These are phyloP conservation scores for Phytophthora pluvialis DNA, from an alignment of 352 stramenopile genomes.

Conservation along the genomic window DNA sequence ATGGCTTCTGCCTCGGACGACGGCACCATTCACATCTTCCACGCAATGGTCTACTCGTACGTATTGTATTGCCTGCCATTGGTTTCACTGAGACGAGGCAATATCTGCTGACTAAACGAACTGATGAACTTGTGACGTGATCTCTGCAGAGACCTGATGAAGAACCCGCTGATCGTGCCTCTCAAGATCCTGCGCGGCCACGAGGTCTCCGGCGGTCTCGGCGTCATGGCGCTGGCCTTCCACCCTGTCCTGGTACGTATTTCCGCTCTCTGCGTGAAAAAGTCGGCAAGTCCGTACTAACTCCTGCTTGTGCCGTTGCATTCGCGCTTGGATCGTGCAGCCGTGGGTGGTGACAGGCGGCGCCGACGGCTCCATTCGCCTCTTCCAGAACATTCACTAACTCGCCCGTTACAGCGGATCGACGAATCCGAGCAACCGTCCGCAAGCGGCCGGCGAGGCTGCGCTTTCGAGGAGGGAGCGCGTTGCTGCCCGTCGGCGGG, in stretches of 20 bases:
- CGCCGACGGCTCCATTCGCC: conserved; percentile 94
- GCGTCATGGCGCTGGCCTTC: conserved; percentile 96
- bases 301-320: conserved; percentile 10
- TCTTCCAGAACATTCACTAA: conserved; percentile 98
- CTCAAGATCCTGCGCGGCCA: conserved; percentile 98
- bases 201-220: conserved; percentile 93
- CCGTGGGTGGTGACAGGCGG: conserved; percentile 95
- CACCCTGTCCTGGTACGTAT: conserved; percentile 95
- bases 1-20: conserved; percentile 99
- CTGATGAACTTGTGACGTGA: conserved; percentile 13
- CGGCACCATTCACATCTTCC: conserved; percentile 99
- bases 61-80: conserved; percentile 30
- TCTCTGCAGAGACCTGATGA: conserved; percentile 94
- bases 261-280: not conserved
- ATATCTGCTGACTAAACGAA: conserved; percentile 15
- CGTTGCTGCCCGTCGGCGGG: too few relatives aligned
- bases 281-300: not conserved
- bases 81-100: conserved; percentile 27
- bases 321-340: conserved; percentile 35
- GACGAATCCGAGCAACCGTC: conserved; percentile 17
- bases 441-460: not conserved
- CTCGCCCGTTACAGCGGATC: conserved; percentile 11
- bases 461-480: not conserved
- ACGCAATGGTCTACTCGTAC: conserved; percentile 98
- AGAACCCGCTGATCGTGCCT: conserved; percentile 99